Evolutionary conservation across 163 green algal species (phyloP).

Genomic region (Chlamydomonas reinhardtii): DNA sequence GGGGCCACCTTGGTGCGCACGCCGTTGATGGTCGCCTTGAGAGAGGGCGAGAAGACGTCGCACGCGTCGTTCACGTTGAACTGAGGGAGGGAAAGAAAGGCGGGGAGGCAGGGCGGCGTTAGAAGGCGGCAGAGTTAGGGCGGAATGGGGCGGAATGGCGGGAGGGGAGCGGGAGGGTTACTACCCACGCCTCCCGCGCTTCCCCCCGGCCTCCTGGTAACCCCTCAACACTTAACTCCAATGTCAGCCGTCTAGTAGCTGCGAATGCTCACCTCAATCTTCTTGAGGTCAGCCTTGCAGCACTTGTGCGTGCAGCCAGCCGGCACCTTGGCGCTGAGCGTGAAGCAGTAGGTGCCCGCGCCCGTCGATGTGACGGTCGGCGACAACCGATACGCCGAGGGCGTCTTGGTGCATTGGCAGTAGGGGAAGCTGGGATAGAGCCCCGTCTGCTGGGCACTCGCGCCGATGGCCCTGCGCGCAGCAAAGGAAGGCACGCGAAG

Average conservation of each 20-base stretch:
- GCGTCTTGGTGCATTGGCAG: not conserved
- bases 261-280: not conserved
- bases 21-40: slow-evolving; percentile 3
- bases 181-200: too few species aligned
- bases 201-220: too few species aligned
- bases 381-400: not conserved
- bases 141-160: not conserved
- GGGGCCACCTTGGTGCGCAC: not conserved
- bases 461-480: too few species aligned
- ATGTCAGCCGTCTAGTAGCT: too few species aligned
- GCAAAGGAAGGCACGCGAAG: too few species aligned
- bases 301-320: slow-evolving; percentile 3
- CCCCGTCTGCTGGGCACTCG: not conserved
- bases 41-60: not conserved
- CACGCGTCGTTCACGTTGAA: slow-evolving; percentile 10
- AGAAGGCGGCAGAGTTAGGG: too few species aligned
- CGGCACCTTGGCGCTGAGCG: not conserved
- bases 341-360: slow-evolving; percentile 7
- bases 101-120: too few species aligned
- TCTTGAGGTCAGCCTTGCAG: slow-evolving; percentile 8
- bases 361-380: not conserved
- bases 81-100: not conserved
- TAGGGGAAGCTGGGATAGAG: slow-evolving; percentile 16
- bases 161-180: too few species aligned
- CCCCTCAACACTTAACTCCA: too few species aligned